Conservation (phyloP, 1,284 basidiomycete species). For the Heterobasidion parviporum region DNA sequence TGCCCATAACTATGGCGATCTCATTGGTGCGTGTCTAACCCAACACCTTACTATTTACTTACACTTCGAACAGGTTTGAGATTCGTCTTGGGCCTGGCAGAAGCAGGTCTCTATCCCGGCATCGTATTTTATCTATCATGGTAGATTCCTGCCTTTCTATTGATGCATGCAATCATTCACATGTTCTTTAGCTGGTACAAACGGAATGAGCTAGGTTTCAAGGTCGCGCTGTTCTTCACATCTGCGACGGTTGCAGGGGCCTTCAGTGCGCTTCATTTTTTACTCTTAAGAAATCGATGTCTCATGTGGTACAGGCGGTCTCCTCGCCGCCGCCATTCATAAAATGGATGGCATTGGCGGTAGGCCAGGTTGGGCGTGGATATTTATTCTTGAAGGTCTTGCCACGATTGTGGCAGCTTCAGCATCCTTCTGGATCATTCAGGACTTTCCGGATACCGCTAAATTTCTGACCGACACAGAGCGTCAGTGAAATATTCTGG, state of each 20-base stretch:
- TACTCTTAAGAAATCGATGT: background rate
- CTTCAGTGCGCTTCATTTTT: conserved; percentile 37
- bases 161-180: background rate
- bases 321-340: conserved; percentile 55
- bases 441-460: conserved; percentile 56
- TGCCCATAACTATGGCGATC: conserved; percentile 21
- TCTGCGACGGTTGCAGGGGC: conserved; percentile 64
- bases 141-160: conserved; percentile 10
- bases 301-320: conserved; percentile 35
- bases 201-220: conserved; percentile 59
- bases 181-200: conserved; percentile 26
- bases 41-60: background rate
- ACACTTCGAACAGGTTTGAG: conserved; percentile 18
- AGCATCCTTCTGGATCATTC: conserved; percentile 45
- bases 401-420: conserved; percentile 49
- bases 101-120: conserved; percentile 29
- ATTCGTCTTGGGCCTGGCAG: conserved; percentile 25
- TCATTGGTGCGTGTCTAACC: conserved; percentile 16
- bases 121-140: conserved; percentile 30
- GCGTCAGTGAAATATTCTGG: conserved; percentile 19
- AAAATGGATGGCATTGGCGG: conserved; percentile 65
- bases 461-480: conserved; percentile 44
- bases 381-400: conserved; percentile 74
- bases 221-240: conserved; percentile 65
- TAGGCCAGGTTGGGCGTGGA: conserved; percentile 55